Percentiles rank a stretch among this genome's conserved stretches.
Conservation (phyloP, 352 stramenopile genomes). For the Blastocystis sp. region DNA sequence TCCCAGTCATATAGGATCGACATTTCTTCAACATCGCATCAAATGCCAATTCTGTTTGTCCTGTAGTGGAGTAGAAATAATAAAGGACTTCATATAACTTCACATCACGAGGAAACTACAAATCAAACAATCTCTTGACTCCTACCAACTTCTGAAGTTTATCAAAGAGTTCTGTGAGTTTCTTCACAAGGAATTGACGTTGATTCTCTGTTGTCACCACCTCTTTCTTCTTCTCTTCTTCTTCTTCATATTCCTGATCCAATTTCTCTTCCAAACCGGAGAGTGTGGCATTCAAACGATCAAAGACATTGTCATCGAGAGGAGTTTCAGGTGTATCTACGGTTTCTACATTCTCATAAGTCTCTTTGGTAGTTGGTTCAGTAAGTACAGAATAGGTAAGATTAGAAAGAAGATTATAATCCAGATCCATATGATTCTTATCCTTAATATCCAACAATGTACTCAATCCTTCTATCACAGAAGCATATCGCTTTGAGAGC, state of each 20-base stretch:
- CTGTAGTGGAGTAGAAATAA: conserved; percentile 13
- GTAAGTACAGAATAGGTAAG: conserved; percentile 32
- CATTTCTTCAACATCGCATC: conserved; percentile 54
- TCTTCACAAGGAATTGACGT: conserved; percentile 40
- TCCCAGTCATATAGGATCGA: conserved; percentile 51
- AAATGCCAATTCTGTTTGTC: neutral
- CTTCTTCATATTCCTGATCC: neutral
- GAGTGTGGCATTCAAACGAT: neutral
- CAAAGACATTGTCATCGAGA: conserved; percentile 4
- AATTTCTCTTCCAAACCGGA: conserved; percentile 19
- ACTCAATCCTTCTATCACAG: conserved; percentile 49
- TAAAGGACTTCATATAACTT: conserved; percentile 63
- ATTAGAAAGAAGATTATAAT: conserved; percentile 3
- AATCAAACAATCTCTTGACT: neutral
- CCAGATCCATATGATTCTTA: conserved; percentile 47
- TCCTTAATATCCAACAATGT: conserved; percentile 10
- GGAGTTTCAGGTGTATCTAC: neutral
- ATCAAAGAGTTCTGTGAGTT: conserved; percentile 36
- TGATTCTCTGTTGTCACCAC: neutral
- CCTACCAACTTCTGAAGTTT: conserved; percentile 42
- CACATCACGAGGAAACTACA: conserved; percentile 53
- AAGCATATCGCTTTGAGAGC: conserved; percentile 10
- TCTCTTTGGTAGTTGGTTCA: neutral
- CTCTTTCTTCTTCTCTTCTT: conserved; percentile 16
- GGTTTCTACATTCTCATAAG: neutral